Conservation (phyloP, 1,139 yeast species). For the Candida albicans region DNA sequence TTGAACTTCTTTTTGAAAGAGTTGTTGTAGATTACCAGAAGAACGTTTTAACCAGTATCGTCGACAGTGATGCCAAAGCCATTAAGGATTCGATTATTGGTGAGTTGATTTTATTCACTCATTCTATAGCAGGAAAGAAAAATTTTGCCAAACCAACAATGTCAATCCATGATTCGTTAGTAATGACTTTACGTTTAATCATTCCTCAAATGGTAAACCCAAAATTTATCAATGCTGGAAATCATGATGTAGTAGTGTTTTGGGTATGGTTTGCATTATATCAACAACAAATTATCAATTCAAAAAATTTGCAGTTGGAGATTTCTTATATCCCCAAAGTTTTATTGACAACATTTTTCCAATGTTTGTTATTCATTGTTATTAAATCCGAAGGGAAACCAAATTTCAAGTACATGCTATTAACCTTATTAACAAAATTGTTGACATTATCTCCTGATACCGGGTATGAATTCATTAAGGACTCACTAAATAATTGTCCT, state of each 20-base stretch:
- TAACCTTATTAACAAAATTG: conserved; percentile 55
- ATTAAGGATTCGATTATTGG: conserved; percentile 36
- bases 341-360: conserved; percentile 35
- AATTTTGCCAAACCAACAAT: conserved; percentile 19
- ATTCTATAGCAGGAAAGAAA: conserved; percentile 18
- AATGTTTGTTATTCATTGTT: conserved; percentile 30
- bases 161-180: conserved; percentile 35
- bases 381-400: conserved; percentile 14
- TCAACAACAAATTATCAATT: conserved; percentile 15
- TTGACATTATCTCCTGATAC: conserved; percentile 58
- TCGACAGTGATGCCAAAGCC: conserved; percentile 25
- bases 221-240: conserved; percentile 22
- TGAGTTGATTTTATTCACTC: conserved; percentile 28
- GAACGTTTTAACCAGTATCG: conserved; percentile 27
- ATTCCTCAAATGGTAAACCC: conserved; percentile 40
- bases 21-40: conserved; percentile 37
- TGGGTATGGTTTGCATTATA: conserved; percentile 45
- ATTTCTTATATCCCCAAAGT: conserved; percentile 32
- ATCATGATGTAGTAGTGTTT: conserved; percentile 33
- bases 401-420: conserved; percentile 29
- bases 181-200: conserved; percentile 31
- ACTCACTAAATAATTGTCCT: conserved; percentile 70
- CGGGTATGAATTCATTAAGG: conserved; percentile 61
- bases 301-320: conserved; percentile 21
- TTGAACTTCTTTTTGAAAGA: conserved; percentile 34